Evolutionary conservation across 108 stramenopile genomes (phyloP), one percentile per base, ranked within the genome.

Genomic region (Pseudonitzschia delicatissima): DNA sequence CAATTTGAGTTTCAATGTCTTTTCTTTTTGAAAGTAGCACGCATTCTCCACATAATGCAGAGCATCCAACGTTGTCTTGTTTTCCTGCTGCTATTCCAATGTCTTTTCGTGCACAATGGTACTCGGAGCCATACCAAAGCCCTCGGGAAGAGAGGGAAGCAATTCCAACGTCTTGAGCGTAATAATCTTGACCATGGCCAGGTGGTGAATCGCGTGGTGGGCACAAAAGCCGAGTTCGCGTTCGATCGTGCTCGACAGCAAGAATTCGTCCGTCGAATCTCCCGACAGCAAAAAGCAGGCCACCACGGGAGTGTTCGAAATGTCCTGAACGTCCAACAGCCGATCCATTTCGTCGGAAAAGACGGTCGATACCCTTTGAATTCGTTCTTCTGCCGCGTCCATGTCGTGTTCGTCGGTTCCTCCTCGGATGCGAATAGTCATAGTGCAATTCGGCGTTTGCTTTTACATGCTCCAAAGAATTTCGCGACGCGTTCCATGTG

Each of bases 141-240:
- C 88, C 11, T 65, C 29, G 1, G 90, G 82, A 26, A 94, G 58
- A 11, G 86, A 81, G 28, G 74, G 55, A 27, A 93, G 21, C 4
- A 55, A 27, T 33, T 74, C 76, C 15, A 80, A 34, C 21, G 77
- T 72, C 11, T 80, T 45, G 25, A 78, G 21, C 31, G 88, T 81
- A 73, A 94, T 91, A 32, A 96, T 83, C 58, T 84, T 86, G 21
- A 94, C 84, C 91, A 94, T 84, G 39, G 93, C 92, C 83, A 93
- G 72, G 73, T 97, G 96, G 82, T 97, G 96, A 51, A 94, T 90
- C 3, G 87, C 88, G 67, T 97, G 96, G 72, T 97, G 96, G 7
- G 90, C 93, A 4, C 74, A 81, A 80, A 97, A 97, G 12, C 86
- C 91, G 17, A 97, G 65, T 67, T 97, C 96, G 31, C 96, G 69